A percentile compares a stretch with the other conserved stretches of the same genome.
phyloP scores from a whole-genome alignment of 371 early-diverging fungal species.

The Zopfochytrium polystomum region DNA sequence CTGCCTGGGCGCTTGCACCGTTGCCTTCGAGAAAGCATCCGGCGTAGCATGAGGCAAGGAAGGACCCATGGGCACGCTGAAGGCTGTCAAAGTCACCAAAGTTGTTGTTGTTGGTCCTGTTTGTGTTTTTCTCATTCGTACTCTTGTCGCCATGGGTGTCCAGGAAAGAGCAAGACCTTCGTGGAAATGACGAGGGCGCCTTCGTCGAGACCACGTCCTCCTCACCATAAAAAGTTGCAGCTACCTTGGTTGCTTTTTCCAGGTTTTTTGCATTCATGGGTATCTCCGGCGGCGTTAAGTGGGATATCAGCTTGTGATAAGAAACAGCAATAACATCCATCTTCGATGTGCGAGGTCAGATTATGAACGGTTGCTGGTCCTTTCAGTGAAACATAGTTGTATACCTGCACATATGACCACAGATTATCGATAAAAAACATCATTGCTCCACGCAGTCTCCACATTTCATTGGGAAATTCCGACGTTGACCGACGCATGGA shows the following conservation, averaged over 20 bases:
- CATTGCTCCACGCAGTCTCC: slow-evolving; percentile 61
- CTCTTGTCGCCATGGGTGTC: too few relatives aligned
- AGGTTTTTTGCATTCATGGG: not conserved
- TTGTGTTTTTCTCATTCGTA: too few relatives aligned
- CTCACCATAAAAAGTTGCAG: too few relatives aligned
- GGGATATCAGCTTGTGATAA: slow-evolving; percentile 40
- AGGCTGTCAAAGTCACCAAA: slow-evolving; percentile 59
- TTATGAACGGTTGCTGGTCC: not conserved
- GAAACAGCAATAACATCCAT: slow-evolving; percentile 63
- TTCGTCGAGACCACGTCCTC: too few relatives aligned
- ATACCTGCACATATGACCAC: slow-evolving; percentile 76
- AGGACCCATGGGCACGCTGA: slow-evolving; percentile 50
- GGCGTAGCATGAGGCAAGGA: slow-evolving; percentile 43
- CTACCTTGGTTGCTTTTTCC: slow-evolving; percentile 14
- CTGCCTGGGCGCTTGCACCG: not conserved
- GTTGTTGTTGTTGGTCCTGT: too few relatives aligned
- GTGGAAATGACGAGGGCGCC: too few relatives aligned
- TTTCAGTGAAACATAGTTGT: not conserved
- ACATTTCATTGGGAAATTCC: slow-evolving; percentile 38
- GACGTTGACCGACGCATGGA: not conserved
- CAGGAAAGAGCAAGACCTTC: slow-evolving; percentile 7
- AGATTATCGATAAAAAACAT: slow-evolving; percentile 68
- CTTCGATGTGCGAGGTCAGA: slow-evolving; percentile 32
- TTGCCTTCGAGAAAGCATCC: slow-evolving; percentile 55
- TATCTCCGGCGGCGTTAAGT: not conserved